Conservation (phyloP, 768 basidiomycete genomes). For the Termitomyces sp. region DNA sequence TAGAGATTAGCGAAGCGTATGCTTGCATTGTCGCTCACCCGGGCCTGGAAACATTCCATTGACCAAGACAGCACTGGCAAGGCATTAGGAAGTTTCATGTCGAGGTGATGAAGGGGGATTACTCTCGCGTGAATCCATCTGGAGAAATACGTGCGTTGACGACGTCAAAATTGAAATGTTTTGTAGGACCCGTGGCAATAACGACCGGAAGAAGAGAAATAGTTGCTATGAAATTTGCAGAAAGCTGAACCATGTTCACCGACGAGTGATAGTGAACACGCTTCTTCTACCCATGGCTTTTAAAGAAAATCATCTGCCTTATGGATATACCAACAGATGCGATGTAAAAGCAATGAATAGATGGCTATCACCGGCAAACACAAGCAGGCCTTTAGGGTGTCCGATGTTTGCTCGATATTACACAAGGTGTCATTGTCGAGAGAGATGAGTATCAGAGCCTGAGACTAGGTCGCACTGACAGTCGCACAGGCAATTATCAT, state of each 20-base stretch:
- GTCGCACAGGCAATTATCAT: too few relatives aligned
- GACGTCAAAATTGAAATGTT: neutral
- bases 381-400: too few relatives aligned
- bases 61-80: neutral
- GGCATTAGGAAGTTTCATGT: neutral
- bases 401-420: too few relatives aligned
- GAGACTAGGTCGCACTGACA: too few relatives aligned
- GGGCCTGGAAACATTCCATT: neutral
- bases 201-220: neutral
- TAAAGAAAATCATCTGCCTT: neutral
- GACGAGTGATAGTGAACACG: neutral
- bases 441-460: too few relatives aligned
- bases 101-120: neutral
- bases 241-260: neutral
- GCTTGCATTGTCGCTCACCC: neutral
- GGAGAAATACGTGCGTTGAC: neutral
- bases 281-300: neutral
- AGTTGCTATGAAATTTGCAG: neutral
- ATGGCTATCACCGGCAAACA: too few relatives aligned
- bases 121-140: neutral
- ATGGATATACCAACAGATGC: neutral
- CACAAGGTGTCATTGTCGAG: too few relatives aligned
- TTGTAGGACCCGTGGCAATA: neutral
- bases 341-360: too few relatives aligned
- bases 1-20: too few relatives aligned